These are phyloP conservation scores for Botrytis byssoidea DNA, from an alignment of 2,329 filamentous ascomycete genomes.

Conservation along the genomic window DNA sequence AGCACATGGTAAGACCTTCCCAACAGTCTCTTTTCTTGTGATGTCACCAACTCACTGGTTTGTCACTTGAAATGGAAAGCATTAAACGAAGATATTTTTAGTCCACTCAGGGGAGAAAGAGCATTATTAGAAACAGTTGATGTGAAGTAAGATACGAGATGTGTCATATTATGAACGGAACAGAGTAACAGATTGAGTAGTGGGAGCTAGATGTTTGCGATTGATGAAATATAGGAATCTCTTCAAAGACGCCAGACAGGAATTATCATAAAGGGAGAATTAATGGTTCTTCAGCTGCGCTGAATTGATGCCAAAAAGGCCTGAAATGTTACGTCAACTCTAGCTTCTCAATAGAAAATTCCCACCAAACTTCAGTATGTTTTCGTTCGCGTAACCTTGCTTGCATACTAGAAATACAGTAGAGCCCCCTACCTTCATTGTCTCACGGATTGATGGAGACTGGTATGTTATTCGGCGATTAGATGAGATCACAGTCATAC, in stretches of 20 bases:
- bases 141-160: neutral
- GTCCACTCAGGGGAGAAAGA: neutral
- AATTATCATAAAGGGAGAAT: neutral
- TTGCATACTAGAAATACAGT: neutral
- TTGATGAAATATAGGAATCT: neutral
- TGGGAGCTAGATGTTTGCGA: neutral
- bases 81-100: neutral
- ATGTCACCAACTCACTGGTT: neutral
- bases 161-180: neutral
- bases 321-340: neutral
- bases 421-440: neutral
- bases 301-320: neutral
- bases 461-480: slow-evolving; percentile 1
- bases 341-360: neutral
- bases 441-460: neutral
- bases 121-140: neutral
- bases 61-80: neutral
- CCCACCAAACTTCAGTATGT: neutral
- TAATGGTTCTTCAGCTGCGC: neutral
- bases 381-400: neutral
- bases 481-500: slow-evolving; percentile 5
- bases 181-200: neutral
- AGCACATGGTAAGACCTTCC: neutral
- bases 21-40: neutral
- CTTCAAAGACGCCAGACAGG: neutral